Evolutionary conservation across 805 yeast genomes (phyloP), one percentile per base, ranked within the genome.

Genomic region (Saccharomycopsis fermentans): DNA sequence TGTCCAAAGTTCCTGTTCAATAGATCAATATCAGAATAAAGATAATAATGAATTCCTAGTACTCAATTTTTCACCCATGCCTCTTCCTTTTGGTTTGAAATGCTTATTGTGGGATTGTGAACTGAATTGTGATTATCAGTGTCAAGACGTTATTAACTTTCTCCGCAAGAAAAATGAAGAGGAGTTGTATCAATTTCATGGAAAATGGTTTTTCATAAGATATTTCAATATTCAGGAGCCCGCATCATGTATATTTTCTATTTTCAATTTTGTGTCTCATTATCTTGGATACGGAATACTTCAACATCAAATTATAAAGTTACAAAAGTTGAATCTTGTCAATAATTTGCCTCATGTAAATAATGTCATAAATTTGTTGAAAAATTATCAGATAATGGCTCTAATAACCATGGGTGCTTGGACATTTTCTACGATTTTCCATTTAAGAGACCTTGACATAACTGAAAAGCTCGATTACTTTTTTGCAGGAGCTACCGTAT

Each of bases 201-300:
- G 99, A 0, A 94, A 94, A 73, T 94, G 99, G 99, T 98, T 98
- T 1, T 94, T 94, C 66, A 62, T 75, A 17, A 77, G 99, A 55
- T 67, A 87, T 0, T 71, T 78, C n/a, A 96, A 96, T 0, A 74
- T 86, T 12, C 99, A 94, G 70, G 99, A 94, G 68, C 73, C 90
- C 0, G 87, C 84, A 26, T 85, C 95, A 14, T 83, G 87, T 1
- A 21, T 90, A 1, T 92, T 94, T 69, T 87, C 96, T n/a, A 65
- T 87, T 4, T 76, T 81, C 24, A 87, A 87, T 66, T 79, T 83
- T 61, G 59, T 82, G 14, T 88, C 92, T 1, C 92, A 89, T 67
- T 80, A 70, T 65, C 63, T 70, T 55, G 83, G 81, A 6, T 74
- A 73, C 58, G 64, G 63, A 40, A 70, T 72, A 62, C 63, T 79